Conservation (phyloP, 768 basidiomycete genomes). For the Pleurotus ostreatus region DNA sequence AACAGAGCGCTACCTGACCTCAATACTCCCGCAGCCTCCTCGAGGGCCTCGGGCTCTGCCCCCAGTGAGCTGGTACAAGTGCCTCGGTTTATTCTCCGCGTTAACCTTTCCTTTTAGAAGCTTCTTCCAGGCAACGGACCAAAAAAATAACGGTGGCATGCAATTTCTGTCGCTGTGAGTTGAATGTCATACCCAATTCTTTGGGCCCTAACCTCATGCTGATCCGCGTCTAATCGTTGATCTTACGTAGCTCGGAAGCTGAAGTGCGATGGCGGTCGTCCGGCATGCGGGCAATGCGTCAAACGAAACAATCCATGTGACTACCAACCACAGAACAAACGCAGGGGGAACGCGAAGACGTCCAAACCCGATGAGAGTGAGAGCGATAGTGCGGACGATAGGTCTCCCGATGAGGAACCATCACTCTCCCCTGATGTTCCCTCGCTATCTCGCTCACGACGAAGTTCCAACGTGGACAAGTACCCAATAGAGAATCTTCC, state of each 20-base stretch:
- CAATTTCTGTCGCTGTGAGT: conserved; percentile 88
- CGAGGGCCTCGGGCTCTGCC: conserved; percentile 17
- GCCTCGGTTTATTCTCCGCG: conserved; percentile 1
- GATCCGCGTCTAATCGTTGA: conserved; percentile 5
- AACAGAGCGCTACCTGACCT: conserved; percentile 40
- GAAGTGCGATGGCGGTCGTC: conserved; percentile 84
- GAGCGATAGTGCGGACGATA: conserved; percentile 60
- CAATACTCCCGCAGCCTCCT: conserved; percentile 20
- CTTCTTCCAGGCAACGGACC: conserved; percentile 61
- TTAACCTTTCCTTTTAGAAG: conserved; percentile 26
- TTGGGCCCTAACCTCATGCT: conserved; percentile 11
- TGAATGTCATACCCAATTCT: conserved; percentile 9
- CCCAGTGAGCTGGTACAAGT: conserved; percentile 29
- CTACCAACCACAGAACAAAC: conserved; percentile 75
- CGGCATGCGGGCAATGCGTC: conserved; percentile 77
- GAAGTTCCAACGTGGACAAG: conserved; percentile 45
- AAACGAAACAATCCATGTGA: conserved; percentile 79
- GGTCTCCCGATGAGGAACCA: conserved; percentile 48
- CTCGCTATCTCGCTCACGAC: conserved; percentile 42
- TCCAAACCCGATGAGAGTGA: conserved; percentile 60
- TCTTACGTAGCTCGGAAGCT: conserved; percentile 67
- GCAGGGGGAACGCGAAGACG: conserved; percentile 54
- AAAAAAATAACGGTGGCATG: conserved; percentile 90
- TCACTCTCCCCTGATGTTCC: conserved; percentile 59
- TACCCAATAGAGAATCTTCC: conserved; percentile 33